Evolutionary conservation across 805 yeast genomes (phyloP).

Genomic region (Metschnikowia continentalis): DNA sequence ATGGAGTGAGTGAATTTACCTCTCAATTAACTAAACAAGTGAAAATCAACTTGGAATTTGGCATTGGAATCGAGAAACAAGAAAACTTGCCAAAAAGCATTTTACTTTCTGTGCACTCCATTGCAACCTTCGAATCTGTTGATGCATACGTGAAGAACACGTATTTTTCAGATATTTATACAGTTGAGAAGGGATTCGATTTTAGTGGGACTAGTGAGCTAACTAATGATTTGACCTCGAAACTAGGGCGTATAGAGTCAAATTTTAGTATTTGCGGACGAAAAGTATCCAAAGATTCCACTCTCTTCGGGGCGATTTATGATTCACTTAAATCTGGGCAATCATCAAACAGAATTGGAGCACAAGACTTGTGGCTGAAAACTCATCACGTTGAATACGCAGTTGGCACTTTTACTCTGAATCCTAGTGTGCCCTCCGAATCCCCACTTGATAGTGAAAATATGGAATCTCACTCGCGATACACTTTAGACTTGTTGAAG

Average conservation of each 20-base stretch:
- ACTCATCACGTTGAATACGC: constrained; percentile 47
- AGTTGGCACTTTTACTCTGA: not conserved
- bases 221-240: not conserved
- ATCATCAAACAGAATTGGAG: constrained; percentile 37
- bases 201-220: not conserved
- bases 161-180: constrained; percentile 3
- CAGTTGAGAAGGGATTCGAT: not conserved
- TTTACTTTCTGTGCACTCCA: constrained; percentile 52
- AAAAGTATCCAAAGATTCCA: constrained; percentile 57
- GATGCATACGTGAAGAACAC: constrained; percentile 37
- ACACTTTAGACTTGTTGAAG: constrained; percentile 47
- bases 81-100: constrained; percentile 15
- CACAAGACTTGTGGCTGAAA: constrained; percentile 54
- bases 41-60: constrained; percentile 38
- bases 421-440: not conserved
- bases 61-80: constrained; percentile 8
- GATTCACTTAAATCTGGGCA: constrained; percentile 41
- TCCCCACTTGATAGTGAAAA: constrained; percentile 15
- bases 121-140: constrained; percentile 55
- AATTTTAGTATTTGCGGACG: constrained; percentile 60
- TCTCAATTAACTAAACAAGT: too few relatives aligned
- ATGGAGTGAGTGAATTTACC: too few relatives aligned
- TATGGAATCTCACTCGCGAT: constrained; percentile 28
- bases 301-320: constrained; percentile 73
- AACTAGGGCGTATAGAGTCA: constrained; percentile 20